These are phyloP conservation scores for Penicillium sp. DNA, from an alignment of 2,329 filamentous ascomycete genomes.

Conservation along the genomic window DNA sequence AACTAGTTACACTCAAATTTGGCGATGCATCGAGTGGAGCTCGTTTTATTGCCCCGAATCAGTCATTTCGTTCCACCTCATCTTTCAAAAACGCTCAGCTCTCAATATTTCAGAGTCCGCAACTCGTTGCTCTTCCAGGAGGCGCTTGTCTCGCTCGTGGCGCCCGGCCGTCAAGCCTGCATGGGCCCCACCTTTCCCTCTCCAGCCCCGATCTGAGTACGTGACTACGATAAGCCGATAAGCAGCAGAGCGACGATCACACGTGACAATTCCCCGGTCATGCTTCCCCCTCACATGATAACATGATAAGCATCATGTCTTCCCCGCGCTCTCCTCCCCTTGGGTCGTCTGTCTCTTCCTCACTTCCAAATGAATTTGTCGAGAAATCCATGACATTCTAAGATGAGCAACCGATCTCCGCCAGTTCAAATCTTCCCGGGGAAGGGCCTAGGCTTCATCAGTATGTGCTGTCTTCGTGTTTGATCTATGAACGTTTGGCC, in stretches of 20 bases:
- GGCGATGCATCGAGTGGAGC: too few relatives aligned
- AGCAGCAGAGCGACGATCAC: neutral
- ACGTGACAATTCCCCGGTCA: conserved; percentile 4
- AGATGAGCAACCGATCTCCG: conserved; percentile 32
- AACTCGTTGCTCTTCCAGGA: too few relatives aligned
- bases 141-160: neutral
- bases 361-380: conserved; percentile 4
- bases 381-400: conserved; percentile 10
- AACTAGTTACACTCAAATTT: too few relatives aligned
- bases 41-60: too few relatives aligned
- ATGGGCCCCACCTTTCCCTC: neutral
- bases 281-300: conserved; percentile 19
- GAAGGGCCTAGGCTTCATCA: conserved; percentile 59
- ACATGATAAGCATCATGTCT: conserved; percentile 7
- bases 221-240: neutral
- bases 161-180: neutral
- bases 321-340: conserved; percentile 5
- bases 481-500: conserved; percentile 10
- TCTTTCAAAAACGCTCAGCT: too few relatives aligned
- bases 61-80: too few relatives aligned
- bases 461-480: conserved; percentile 27
- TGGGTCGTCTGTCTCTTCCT: conserved; percentile 4
- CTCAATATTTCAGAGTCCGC: too few relatives aligned
- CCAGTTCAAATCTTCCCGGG: conserved; percentile 61
- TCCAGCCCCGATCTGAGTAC: neutral